Evolutionary conservation across 164 flowering plant species (phyloP).

Genomic region (Kalanchoe fedtschenkoi): DNA sequence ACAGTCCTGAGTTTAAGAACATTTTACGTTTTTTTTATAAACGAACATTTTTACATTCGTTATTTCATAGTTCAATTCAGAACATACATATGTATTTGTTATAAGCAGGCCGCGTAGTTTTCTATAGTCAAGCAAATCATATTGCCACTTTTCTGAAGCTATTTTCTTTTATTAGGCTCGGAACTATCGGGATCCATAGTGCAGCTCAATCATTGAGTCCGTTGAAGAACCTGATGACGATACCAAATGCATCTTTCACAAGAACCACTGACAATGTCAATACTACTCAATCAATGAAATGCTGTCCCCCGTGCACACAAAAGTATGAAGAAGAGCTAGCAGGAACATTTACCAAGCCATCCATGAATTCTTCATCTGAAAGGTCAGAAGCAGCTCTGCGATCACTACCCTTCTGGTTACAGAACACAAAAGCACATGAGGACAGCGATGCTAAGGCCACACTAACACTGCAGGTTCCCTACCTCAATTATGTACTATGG

Average conservation of each 20-base stretch:
- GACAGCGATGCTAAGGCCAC: slow-evolving; percentile 8
- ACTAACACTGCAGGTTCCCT: background rate
- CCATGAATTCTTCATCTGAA: slow-evolving; percentile 20
- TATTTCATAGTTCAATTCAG: too few species aligned
- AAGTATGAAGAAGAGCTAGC: slow-evolving; percentile 65
- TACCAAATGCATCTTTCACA: slow-evolving; percentile 21
- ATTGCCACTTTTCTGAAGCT: background rate
- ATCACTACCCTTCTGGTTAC: slow-evolving; percentile 79
- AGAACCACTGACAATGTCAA: slow-evolving; percentile 35
- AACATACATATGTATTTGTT: background rate
- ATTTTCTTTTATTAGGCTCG: slow-evolving; percentile 37
- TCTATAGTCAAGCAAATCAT: background rate
- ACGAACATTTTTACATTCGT: too few species aligned
- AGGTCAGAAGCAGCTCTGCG: slow-evolving; percentile 34
- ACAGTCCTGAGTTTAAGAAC: too few species aligned
- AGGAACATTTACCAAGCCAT: slow-evolving; percentile 15
- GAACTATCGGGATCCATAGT: slow-evolving; percentile 44
- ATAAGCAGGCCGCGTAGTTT: background rate
- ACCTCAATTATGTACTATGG: background rate
- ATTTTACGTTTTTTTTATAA: too few species aligned
- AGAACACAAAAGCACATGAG: slow-evolving; percentile 26
- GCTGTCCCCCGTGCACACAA: slow-evolving; percentile 60
- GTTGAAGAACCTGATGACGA: slow-evolving; percentile 30
- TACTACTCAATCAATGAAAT: slow-evolving; percentile 26
- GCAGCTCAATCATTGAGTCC: slow-evolving; percentile 44